Evolutionary conservation across 1,139 yeast species (phyloP), one percentile per base, ranked within the genome.

Genomic region (Magnusiomyces ingens): DNA sequence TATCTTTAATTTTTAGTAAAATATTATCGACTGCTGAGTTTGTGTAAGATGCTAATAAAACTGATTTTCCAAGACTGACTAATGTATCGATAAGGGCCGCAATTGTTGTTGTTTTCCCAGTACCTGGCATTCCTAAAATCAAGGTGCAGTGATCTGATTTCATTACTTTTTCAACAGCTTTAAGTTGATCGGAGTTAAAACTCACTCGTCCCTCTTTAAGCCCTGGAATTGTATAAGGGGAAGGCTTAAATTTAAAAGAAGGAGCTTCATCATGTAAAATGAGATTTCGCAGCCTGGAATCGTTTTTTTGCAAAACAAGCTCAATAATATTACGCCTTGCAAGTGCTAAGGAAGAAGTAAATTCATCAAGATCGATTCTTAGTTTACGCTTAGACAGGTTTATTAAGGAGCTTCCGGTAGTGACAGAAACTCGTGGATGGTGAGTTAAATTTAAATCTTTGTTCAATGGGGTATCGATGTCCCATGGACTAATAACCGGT

Each of bases 121-220:
- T 93, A 1, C 99, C 99, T 0, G 99, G 99, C 99, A 94, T 93
- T 1, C 99, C 99, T 55, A 91, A 71, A 37, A 93, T 79, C 59
- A 93, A 73, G 1, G 93, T 75, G 65, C 87, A 93, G 65, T 91
- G 96, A 50, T 83, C 69, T 0, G 95, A 78, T 18, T 76, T 67
- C 52, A 89, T 66, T 0, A 82, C 89, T 59, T 76, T 78, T 12
- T 80, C 76, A 46, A 93, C 75, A 0, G 98, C 98, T 1, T 58
- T 61, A 3, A 72, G 58, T 64, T 93, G 99, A 62, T 89, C 95
- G 0, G 67, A 63, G 62, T 93, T 93, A 60, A 82, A 76, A 3
- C 60, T 56, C 19, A 52, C 47, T 17, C 38, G 47, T 15, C 56
- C 56, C 38, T 53, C 54, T 1, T 44, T 19, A 13, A 42, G 6